These are phyloP conservation scores for Pythium rishiriense DNA, from an alignment of 352 stramenopile species.

Conservation along the genomic window DNA sequence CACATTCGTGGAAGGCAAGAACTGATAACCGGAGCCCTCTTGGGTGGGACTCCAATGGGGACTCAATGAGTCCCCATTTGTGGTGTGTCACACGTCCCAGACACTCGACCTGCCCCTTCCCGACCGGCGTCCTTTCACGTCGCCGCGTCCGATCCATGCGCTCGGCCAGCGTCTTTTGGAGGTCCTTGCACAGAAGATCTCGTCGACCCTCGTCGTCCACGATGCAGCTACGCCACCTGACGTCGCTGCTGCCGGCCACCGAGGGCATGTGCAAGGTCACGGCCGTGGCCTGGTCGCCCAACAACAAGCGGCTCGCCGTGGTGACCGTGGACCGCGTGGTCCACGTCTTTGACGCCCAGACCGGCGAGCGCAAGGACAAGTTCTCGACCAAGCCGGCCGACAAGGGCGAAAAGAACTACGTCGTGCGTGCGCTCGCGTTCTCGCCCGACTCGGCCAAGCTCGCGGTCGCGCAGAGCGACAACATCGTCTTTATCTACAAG, in stretches of 20 bases:
- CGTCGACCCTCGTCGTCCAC: no score
- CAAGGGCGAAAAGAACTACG: conserved; percentile 94
- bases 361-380: conserved; percentile 92
- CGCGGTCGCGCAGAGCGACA: conserved; percentile 94
- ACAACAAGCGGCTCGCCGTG: conserved; percentile 91
- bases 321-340: conserved; percentile 94
- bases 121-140: no score
- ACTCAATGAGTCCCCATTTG: no score
- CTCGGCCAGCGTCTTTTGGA: no score
- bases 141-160: no score
- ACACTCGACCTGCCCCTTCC: no score
- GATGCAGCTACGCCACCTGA: conserved; percentile 93
- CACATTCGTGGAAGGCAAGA: no score
- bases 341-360: conserved; percentile 91
- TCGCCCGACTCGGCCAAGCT: conserved; percentile 93
- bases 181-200: no score
- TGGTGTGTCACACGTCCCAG: no score
- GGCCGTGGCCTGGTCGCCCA: conserved; percentile 90
- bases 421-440: conserved; percentile 91
- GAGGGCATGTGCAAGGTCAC: conserved; percentile 93
- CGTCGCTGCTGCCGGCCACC: conserved; percentile 89
- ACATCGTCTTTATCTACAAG: conserved; percentile 98
- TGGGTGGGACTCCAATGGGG: no score
- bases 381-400: conserved; percentile 95
- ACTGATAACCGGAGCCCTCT: no score